Evolutionary conservation across 2,329 filamentous ascomycete genomes (phyloP), one percentile per base, ranked within the genome.

Genomic region (Neoscytalidium dimidiatum): DNA sequence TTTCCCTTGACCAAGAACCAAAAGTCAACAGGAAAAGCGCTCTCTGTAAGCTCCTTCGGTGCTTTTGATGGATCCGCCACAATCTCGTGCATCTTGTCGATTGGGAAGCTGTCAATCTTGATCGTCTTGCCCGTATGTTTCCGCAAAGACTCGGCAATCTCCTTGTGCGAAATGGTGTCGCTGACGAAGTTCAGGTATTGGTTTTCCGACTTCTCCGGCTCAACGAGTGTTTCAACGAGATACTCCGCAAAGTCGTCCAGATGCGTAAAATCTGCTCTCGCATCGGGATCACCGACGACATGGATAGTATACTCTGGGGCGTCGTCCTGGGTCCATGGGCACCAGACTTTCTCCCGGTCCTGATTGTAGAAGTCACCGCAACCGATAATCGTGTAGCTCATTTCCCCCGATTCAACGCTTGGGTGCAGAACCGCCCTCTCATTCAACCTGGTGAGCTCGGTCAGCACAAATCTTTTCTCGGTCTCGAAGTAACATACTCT

Each of bases 291-390:
- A 9, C 72, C 71, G 19, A 75, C 66, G 11, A 71, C 64, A 41
- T 71, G 69, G 21, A 75, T 21, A 0, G 48, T 69, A 63, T 73
- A 73, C 4, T 68, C 64, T 1, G 67, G n/a, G 5, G 65, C 61
- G 23, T 68, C 62, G 3, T 49, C 60, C 11, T 72, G 68, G 1
- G 68, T 71, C 72, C 72, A 72, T 1, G 70, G 71, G 60, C 70
- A 75, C 68, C 69, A 72, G 4, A 67, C 65, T 2, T 64, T 61
- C 52, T 76, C 72, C n/a, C 69, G 68, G 23, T 67, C 60, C 65
- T 72, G 69, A 66, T 75, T 70, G 64, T 74, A 74, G 53, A 73
- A 72, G 33, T 75, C 71, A 21, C 73, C 72, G 63, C 72, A 74
- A 56, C 73, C 71, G 65, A 75, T 73, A 14, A 74, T 53, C 3